Evolutionary conservation across 371 early-diverging fungal species (phyloP).

Genomic region (Neoconidiobolus thromboides): DNA sequence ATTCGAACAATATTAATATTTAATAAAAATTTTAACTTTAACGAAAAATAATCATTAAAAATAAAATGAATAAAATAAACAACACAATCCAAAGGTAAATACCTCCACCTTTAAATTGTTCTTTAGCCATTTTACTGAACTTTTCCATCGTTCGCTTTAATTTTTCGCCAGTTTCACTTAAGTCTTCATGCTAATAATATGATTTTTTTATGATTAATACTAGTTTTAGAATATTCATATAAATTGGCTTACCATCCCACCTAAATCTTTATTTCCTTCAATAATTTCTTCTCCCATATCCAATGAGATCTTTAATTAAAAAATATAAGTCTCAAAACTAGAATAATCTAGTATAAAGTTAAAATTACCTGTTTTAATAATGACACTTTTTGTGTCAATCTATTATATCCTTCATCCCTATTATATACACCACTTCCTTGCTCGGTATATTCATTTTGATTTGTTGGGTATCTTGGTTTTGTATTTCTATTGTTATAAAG

Average conservation of each 20-base stretch:
- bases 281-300: neutral
- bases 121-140: neutral
- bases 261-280: neutral
- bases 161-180: neutral
- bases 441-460: too few species aligned
- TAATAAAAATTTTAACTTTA: neutral
- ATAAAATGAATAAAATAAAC: neutral
- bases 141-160: neutral
- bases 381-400: too few species aligned
- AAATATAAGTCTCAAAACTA: too few species aligned
- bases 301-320: neutral
- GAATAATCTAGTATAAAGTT: too few species aligned
- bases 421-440: too few species aligned
- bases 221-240: neutral
- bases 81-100: neutral
- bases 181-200: neutral
- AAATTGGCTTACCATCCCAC: neutral
- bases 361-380: too few species aligned
- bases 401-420: too few species aligned
- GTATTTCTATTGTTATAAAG: too few species aligned
- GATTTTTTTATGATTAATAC: neutral
- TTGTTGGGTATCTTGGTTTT: too few species aligned
- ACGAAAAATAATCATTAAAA: neutral
- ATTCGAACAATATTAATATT: too few species aligned
- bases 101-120: neutral